Conservation (phyloP, 139 green algal species). For the Micromonas commoda region DNA sequence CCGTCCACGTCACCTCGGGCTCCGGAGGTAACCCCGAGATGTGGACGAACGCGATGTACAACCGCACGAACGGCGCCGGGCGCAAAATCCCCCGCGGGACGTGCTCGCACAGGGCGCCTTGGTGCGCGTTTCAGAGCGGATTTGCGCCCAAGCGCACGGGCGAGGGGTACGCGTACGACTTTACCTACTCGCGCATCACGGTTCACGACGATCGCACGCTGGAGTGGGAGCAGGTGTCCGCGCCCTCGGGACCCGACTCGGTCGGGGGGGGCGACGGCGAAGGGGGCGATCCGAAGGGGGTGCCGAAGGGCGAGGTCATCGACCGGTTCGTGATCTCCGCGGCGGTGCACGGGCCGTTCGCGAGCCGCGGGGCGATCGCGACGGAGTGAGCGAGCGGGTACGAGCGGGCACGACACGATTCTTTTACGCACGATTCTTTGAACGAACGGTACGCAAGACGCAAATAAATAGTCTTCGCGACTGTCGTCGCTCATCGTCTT, state of each 20-base stretch:
- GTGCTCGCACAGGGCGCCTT: background rate
- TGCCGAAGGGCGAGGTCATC: background rate
- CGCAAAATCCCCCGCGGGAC: background rate
- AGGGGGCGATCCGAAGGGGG: too few relatives aligned
- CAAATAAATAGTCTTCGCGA: too few relatives aligned
- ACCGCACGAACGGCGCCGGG: too few relatives aligned
- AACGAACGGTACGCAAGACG: too few relatives aligned
- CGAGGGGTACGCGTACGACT: background rate
- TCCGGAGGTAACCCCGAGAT: constrained; percentile 10
- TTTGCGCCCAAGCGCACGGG: background rate
- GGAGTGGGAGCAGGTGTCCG: background rate
- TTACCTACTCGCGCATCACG: background rate
- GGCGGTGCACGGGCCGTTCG: background rate
- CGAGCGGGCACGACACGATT: too few relatives aligned
- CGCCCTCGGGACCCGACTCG: too few relatives aligned
- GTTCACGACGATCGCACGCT: background rate
- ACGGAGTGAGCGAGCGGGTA: too few relatives aligned
- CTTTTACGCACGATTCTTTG: too few relatives aligned
- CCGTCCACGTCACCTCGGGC: constrained; percentile 18
- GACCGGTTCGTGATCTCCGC: background rate
- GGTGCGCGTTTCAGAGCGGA: constrained; percentile 13
- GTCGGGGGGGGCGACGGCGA: too few relatives aligned
- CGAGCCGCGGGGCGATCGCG: background rate
- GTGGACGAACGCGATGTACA: background rate
- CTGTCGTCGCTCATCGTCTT: too few relatives aligned